These are phyloP conservation scores for Wickerhamomyces tratensis DNA, from an alignment of 805 yeast species.

Conservation along the genomic window DNA sequence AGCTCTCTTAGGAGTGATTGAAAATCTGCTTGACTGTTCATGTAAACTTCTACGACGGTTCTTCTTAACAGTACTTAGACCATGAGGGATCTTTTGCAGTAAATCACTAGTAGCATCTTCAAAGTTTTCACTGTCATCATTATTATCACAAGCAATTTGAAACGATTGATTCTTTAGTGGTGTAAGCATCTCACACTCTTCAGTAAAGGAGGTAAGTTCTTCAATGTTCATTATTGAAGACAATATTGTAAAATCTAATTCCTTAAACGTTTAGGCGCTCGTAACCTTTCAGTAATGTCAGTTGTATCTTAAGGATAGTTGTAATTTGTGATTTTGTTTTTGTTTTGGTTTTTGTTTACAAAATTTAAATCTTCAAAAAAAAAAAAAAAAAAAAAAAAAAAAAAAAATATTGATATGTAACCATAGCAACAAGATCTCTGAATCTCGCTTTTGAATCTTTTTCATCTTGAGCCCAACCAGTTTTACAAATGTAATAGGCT, in stretches of 20 bases:
- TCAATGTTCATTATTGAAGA: constrained; percentile 3
- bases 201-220: constrained; percentile 5
- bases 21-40: constrained; percentile 4
- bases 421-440: not conserved
- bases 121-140: constrained; percentile 5
- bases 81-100: constrained; percentile 33
- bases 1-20: constrained; percentile 13
- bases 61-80: constrained; percentile 24
- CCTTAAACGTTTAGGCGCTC: too few relatives aligned
- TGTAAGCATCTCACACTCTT: constrained; percentile 10
- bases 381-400: not conserved
- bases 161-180: constrained; percentile 13
- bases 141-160: constrained; percentile 9
- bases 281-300: too few relatives aligned
- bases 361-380: not conserved
- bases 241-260: too few relatives aligned
- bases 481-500: too few relatives aligned
- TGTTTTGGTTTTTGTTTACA: not conserved
- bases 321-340: not conserved
- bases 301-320: too few relatives aligned
- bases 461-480: too few relatives aligned
- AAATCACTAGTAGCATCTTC: constrained; percentile 8
- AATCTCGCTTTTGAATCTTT: too few relatives aligned
- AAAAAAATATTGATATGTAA: not conserved
- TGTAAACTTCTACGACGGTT: constrained; percentile 18